phyloP scores from a whole-genome alignment of 2,329 filamentous ascomycete species.

The Talaromyces rugulosus region DNA sequence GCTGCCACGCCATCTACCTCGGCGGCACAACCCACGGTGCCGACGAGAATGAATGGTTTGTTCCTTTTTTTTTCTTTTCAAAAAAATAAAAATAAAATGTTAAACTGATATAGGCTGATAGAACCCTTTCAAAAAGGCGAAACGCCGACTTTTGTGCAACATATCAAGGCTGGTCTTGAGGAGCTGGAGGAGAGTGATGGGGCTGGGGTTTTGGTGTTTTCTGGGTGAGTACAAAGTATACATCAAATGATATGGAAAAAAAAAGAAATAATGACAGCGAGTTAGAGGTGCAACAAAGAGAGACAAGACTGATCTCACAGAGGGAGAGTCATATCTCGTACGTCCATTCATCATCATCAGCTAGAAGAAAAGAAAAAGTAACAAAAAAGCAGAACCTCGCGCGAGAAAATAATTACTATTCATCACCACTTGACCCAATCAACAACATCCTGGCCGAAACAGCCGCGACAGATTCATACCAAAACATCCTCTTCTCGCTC shows the following conservation, averaged over 20 bases:
- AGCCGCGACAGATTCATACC: conserved; percentile 76
- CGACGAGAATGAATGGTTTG: conserved; percentile 58
- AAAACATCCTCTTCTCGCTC: conserved; percentile 77
- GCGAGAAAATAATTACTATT: conserved; percentile 29
- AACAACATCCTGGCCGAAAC: conserved; percentile 59
- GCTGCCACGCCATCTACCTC: conserved; percentile 77
- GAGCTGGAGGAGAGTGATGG: conserved; percentile 43
- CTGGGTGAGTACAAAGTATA: conserved; percentile 46
- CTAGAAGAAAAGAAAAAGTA: background rate
- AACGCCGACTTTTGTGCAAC: conserved; percentile 72
- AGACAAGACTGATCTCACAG: conserved; percentile 50
- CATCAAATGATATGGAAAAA: background rate
- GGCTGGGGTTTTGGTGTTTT: conserved; percentile 61
- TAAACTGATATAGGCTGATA: conserved; percentile 53
- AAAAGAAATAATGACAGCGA: background rate
- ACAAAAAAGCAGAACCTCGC: conserved; percentile 23
- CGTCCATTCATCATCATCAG: conserved; percentile 2
- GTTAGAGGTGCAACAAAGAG: conserved; percentile 59
- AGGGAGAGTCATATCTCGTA: conserved; percentile 61
- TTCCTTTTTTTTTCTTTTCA: background rate
- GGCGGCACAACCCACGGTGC: conserved; percentile 52
- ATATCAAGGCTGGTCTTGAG: conserved; percentile 63
- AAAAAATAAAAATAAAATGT: background rate
- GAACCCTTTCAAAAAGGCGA: conserved; percentile 74
- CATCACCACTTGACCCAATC: conserved; percentile 11